Evolutionary conservation across 768 basidiomycete species (phyloP).

Genomic region (Boletus tomentosulus): DNA sequence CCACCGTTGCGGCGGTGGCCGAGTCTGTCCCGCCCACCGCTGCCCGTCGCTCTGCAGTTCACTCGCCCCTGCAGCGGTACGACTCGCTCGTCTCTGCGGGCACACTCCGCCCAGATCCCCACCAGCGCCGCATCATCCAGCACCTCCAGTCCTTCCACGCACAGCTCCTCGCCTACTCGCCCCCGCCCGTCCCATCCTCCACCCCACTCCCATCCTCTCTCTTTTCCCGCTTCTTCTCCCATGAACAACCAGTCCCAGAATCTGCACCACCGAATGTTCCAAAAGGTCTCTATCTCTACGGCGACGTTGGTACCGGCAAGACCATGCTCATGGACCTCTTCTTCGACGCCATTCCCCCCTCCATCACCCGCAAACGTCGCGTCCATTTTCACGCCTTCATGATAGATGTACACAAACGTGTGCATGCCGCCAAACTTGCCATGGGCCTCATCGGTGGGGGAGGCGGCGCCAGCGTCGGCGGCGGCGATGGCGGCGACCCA

Average conservation of each 20-base stretch:
- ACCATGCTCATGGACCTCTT: constrained; percentile 99
- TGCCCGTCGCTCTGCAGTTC: not conserved
- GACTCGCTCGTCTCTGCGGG: constrained; percentile 47
- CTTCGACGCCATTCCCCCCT: constrained; percentile 72
- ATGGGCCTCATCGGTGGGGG: constrained; percentile 53
- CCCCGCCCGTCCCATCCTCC: constrained; percentile 50
- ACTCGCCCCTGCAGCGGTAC: constrained; percentile 37
- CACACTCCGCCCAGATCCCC: constrained; percentile 66
- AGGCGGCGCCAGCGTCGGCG: constrained; percentile 24
- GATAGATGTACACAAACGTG: constrained; percentile 94
- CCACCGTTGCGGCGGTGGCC: constrained; percentile 4
- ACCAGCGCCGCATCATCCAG: constrained; percentile 82
- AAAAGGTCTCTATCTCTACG: constrained; percentile 91
- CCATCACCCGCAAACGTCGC: constrained; percentile 69
- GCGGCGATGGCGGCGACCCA: constrained; percentile 56
- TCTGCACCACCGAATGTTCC: constrained; percentile 54
- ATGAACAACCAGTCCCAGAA: constrained; percentile 15
- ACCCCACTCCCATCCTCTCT: constrained; percentile 18
- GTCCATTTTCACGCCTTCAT: constrained; percentile 99
- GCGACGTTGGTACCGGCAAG: constrained; percentile 96
- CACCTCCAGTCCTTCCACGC: constrained; percentile 79
- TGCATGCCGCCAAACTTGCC: constrained; percentile 75
- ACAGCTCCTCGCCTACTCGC: constrained; percentile 63
- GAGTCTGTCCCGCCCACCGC: not conserved
- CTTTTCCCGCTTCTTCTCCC: constrained; percentile 29